Conservation (phyloP, 768 basidiomycete species). For the Tricholoma bakamatsutake region DNA sequence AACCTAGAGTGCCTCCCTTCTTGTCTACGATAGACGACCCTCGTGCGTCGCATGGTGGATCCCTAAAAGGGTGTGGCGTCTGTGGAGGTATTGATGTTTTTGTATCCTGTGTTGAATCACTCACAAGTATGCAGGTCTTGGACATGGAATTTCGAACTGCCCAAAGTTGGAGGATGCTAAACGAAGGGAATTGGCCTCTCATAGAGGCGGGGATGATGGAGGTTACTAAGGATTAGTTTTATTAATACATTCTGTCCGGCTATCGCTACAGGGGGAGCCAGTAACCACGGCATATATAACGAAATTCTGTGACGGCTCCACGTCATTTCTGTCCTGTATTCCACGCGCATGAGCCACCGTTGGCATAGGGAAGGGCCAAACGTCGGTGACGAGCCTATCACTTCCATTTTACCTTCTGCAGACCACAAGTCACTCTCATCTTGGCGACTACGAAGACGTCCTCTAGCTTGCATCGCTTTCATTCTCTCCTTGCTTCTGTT, state of each 20-base stretch:
- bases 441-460: conserved; percentile 13
- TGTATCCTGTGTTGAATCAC: background rate
- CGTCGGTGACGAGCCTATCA: background rate
- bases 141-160: conserved; percentile 91
- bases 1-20: conserved; percentile 84
- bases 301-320: background rate
- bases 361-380: background rate
- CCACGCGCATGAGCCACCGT: background rate
- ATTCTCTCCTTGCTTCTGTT: conserved; percentile 15
- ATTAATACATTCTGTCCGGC: background rate
- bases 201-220: conserved; percentile 62
- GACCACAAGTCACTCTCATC: background rate
- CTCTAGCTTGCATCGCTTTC: conserved; percentile 10
- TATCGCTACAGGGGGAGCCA: background rate
- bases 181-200: conserved; percentile 84
- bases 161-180: conserved; percentile 95
- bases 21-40: conserved; percentile 87
- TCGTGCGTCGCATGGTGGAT: conserved; percentile 69
- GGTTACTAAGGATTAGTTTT: conserved; percentile 27
- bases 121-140: conserved; percentile 57
- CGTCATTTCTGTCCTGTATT: background rate
- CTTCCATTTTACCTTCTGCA: background rate
- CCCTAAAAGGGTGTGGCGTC: conserved; percentile 85
- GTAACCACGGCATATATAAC: background rate
- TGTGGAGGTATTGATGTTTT: conserved; percentile 69